Evolutionary conservation across 768 basidiomycete genomes (phyloP), one percentile per base, ranked within the genome.

Genomic region (Suillus cothurnatus): DNA sequence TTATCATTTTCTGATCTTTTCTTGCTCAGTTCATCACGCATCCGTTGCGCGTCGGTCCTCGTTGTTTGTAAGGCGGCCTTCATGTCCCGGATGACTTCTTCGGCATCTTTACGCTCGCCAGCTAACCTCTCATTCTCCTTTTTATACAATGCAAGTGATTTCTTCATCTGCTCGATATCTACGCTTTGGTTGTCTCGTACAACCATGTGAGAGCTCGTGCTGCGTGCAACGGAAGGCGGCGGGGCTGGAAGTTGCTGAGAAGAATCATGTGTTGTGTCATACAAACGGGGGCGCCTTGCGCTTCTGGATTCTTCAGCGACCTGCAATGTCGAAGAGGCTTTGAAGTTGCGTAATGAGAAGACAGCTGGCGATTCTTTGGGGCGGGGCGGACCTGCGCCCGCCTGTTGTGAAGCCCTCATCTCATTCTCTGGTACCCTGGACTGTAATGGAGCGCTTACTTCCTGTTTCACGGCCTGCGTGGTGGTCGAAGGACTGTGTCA

Each of bases 101-200:
- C 39, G 31, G 39, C 19, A 9, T 2, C 2, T 21, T 21, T 28
- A 7, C 38, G 26, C 38, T 28, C 39, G 6, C 9, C 19, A 59
- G 12, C 19, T 19, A 28, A 41, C 58, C 6, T 28, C 39, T 59
- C 26, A 9, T 31, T 41, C 39, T 59, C 11, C 26, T 3, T 41
- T 28, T 21, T 28, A 21, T 1, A 31, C 6, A 6, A 14, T 14
- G 26, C 58, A 28, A 59, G 26, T 4, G 28, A 19, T 41, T 21
- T 41, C 39, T 17, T 41, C 38, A 59, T 9, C 19, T 28, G 58
- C 39, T 59, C 39, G 1, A 59, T 11, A 11, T 59, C 58, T 6
- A 28, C 26, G 19, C 19, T 41, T 41, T 59, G 58, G 28, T 59
- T 41, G 58, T 26, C 39, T 59, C 58, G 58, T 21, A 28, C 58